Evolutionary conservation across 768 basidiomycete genomes (phyloP), one percentile per base, ranked within the genome.

Genomic region (Rhodosporidiobolus sp.): DNA sequence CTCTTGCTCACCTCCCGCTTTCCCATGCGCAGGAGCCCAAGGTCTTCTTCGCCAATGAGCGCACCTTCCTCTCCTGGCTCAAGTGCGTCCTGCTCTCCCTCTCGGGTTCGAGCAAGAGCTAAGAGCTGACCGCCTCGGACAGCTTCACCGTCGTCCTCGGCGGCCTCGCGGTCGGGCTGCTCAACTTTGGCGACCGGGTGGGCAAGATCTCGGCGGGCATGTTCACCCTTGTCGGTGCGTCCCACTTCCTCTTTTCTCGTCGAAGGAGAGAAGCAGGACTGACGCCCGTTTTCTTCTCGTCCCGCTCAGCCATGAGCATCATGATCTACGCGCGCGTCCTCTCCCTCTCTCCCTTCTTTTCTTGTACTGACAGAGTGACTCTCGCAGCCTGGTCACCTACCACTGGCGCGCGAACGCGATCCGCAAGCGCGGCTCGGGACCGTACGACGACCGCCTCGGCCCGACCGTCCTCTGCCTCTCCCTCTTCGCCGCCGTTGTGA

Each of bases 151-250:
- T 98, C 82, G 92, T 99, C 69, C 88, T 99, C 14, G 94, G 95
- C 38, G 96, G 96, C 68, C 86, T 99, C 57, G 91, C 94, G 3
- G 94, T 98, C 22, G 96, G 96, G 19, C 83, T 99, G 68, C 85
- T 99, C 78, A 99, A 99, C 82, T 99, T 99, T 84, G 96, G 96
- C 72, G 96, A 98, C 81, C 91, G 91, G 83, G 93, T 97, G 69
- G 93, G 95, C 56, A 94, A 89, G 83, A 95, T 97, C 70, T 92
- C 91, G 77, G 95, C 95, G 28, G 94, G 89, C 19, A 89, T 98
- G 90, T 98, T 96, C 83, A 96, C 94, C 28, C 82, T 90, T 69
- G 92, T 98, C 75, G 92, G 94, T 94, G 76, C 68, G 88, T 84
- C 38, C 0, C 5, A 17, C 2, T 7, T 55, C 58, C 16, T 17